Evolutionary conservation across 176 grass and related monocot genomes (phyloP).

Genomic region (Oryza officinalis): DNA sequence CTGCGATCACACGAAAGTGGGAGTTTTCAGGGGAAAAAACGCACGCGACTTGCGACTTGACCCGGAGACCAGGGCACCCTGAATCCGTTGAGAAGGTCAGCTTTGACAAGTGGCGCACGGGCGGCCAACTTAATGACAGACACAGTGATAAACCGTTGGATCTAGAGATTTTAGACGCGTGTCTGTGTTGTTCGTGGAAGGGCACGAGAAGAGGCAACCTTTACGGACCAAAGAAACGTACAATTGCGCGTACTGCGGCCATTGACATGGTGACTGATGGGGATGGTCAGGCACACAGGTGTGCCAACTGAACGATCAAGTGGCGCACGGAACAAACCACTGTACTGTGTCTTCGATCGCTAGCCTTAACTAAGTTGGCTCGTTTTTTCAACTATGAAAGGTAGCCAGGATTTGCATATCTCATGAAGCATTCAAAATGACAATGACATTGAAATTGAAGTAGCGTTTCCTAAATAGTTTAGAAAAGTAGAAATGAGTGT

Average conservation of each 20-base stretch:
- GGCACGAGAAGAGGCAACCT: not conserved
- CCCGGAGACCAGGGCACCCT: not conserved
- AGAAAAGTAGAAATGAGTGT: not conserved
- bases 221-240: not conserved
- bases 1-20: not conserved
- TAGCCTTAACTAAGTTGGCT: not conserved
- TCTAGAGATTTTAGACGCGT: no score
- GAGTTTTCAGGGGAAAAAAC: not conserved
- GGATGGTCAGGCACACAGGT: no score
- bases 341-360: not conserved
- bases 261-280: not conserved
- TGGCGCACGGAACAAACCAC: conserved; percentile 9
- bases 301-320: not conserved
- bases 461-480: not conserved
- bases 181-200: not conserved
- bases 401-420: not conserved
- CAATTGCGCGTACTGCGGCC: not conserved
- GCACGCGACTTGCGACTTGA: not conserved
- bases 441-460: not conserved
- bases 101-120: not conserved
- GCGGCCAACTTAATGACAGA: not conserved
- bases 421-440: conserved; percentile 1
- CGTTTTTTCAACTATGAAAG: not conserved
- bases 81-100: not conserved
- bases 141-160: no score